A percentile compares a stretch with the other conserved stretches of the same genome.
Evolutionary conservation across 345 rosid genomes (phyloP).

Genomic region (Zanthoxylum bungeanum): DNA sequence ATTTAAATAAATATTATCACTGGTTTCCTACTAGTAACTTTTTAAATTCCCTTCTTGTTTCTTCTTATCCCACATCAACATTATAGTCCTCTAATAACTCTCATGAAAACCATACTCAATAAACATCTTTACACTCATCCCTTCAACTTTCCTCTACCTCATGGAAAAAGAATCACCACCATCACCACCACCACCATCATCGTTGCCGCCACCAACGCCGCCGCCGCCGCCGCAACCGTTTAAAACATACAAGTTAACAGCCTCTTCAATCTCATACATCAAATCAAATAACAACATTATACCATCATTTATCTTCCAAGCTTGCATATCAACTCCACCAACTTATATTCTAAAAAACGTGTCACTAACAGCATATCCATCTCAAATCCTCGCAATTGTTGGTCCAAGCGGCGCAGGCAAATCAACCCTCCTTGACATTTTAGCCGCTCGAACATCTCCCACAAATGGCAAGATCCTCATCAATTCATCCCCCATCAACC

Average conservation of each 20-base stretch:
- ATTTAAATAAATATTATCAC: too few relatives aligned
- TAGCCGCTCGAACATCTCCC: slow-evolving; percentile 79
- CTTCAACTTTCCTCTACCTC: slow-evolving; percentile 24
- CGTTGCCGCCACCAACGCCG: slow-evolving; percentile 27
- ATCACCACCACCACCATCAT: slow-evolving; percentile 21
- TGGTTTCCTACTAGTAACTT: too few relatives aligned
- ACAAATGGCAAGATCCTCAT: slow-evolving; percentile 65
- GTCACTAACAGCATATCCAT: slow-evolving; percentile 69
- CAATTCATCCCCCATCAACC: slow-evolving; percentile 66
- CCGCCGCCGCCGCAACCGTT: slow-evolving; percentile 24
- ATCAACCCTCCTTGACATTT: slow-evolving; percentile 90
- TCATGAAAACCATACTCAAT: slow-evolving; percentile 13
- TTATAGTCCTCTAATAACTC: slow-evolving; percentile 1
- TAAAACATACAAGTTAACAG: slow-evolving; percentile 52
- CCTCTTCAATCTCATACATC: slow-evolving; percentile 64
- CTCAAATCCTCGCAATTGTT: slow-evolving; percentile 88
- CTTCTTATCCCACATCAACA: slow-evolving; percentile 4
- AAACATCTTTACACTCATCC: slow-evolving; percentile 12
- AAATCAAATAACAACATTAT: slow-evolving; percentile 38
- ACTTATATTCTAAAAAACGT: slow-evolving; percentile 60
- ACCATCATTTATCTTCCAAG: slow-evolving; percentile 32
- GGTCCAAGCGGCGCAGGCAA: slow-evolving; percentile 98
- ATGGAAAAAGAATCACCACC: slow-evolving; percentile 40
- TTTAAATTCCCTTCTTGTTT: too few relatives aligned
- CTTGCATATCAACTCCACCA: slow-evolving; percentile 44